Evolutionary conservation across 192 early-diverging fungal genomes (phyloP), one percentile per base, ranked within the genome.

Genomic region (Coemansia reversa): DNA sequence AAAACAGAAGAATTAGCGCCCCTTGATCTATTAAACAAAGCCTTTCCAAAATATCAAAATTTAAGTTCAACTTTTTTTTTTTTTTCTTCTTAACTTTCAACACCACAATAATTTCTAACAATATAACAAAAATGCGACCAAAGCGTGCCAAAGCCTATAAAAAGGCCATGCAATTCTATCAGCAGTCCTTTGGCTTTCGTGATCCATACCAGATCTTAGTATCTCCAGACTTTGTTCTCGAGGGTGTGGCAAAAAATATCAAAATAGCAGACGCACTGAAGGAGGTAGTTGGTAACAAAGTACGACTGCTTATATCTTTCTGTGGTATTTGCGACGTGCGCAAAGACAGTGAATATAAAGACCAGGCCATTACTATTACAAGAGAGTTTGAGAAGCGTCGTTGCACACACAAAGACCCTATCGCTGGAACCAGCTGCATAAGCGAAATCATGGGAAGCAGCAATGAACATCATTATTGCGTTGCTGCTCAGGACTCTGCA

Each of bases 171-270:
- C 77, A 83, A 63, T 77, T 92, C 35, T 98, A 96, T 82, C 74
- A 76, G 48, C 75, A 85, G 62, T 84, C 84, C 6, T 97, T 92
- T 83, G 90, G 90, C 0, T 97, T 98, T 74, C 82, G 91, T 58
- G 88, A 89, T 59, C 96, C 96, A n/a, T 98, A 91, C 81, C 96
- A 97, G 71, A 72, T 97, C 12, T 59, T 85, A 86, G 89, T 96
- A 12, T 91, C 94, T 62, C 89, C 89, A 6, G 89, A 91, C 69
- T 96, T 98, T 72, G 76, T 93, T 19, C 75, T 89, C 35, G 84
- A 87, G 19, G 87, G 84, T 9, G 69, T 86, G 50, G 72, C 82
- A 30, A 84, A 88, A 50, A 83, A 88, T 30, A 71, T 91, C 23
- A 81, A 92, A 60, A 66, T 92, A 29, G 69, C 82, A 33, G 83